These are phyloP conservation scores for Jaapia argillacea DNA, from an alignment of 768 basidiomycete species.

Conservation along the genomic window DNA sequence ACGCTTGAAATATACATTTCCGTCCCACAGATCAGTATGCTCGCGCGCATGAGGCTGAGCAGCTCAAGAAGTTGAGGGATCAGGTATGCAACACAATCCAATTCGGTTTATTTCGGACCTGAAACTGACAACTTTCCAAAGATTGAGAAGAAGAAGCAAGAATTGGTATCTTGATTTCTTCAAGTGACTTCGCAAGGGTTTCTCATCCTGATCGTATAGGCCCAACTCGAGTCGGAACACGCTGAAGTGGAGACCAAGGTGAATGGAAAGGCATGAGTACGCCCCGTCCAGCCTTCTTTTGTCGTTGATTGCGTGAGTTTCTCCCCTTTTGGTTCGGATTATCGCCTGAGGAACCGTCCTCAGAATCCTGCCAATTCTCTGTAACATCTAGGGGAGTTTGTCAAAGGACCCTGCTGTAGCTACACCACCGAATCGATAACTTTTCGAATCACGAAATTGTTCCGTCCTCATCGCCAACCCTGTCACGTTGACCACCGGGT, in stretches of 20 bases:
- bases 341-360: too few species aligned
- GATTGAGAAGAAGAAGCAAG: not conserved
- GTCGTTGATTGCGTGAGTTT: too few species aligned
- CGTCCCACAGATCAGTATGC: constrained; percentile 47
- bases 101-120: not conserved
- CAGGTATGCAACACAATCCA: constrained; percentile 28
- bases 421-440: too few species aligned
- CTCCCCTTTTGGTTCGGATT: too few species aligned
- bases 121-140: not conserved
- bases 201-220: not conserved
- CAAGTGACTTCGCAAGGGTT: not conserved
- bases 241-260: not conserved
- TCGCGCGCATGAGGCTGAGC: constrained; percentile 44
- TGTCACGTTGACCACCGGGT: too few species aligned
- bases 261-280: not conserved
- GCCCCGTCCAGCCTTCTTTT: too few species aligned
- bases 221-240: not conserved
- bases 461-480: too few species aligned
- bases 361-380: too few species aligned
- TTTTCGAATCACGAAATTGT: too few species aligned
- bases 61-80: constrained; percentile 47
- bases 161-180: not conserved
- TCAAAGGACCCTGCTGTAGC: too few species aligned
- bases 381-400: too few species aligned
- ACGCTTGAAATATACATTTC: constrained; percentile 2